Evolutionary conservation across 306 rosid species (phyloP), one percentile per base, ranked within the genome.

Genomic region (Amphicarpaea edgeworthii): DNA sequence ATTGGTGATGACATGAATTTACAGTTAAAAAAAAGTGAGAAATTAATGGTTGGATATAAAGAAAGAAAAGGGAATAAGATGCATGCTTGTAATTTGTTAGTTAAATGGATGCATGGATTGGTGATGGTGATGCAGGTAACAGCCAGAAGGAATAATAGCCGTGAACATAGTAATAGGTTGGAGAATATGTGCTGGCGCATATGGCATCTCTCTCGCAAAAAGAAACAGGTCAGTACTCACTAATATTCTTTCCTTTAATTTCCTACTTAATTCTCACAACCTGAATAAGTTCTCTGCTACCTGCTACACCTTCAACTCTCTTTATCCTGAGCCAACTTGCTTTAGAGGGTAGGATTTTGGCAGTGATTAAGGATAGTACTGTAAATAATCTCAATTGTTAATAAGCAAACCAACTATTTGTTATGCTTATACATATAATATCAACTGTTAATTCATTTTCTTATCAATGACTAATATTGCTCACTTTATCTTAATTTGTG

Each of bases 111-210:
- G 45, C 14, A 26, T n/a, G 74, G 74, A 68, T 34, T 4, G 3
- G 4, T 28, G 4, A 43, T 41, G 47, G 38, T 28, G 32, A 11
- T 42, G 55, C 42, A 68, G 94, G 90, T 87, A 21, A 86, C 78
- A 81, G 90, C 97, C 7, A 89, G 86, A 24, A 86, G 97, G 76
- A 91, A 83, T 75, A 91, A 83, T 75, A 74, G 63, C 50, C 88
- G 90, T 32, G 94, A 86, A 8, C 84, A 90, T 45, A 85, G 85
- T 80, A 85, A 83, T 34, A 85, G 95, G 82, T 82, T 91, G 70
- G 97, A 86, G 90, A 91, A 91, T 79, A 86, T 85, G 90, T 91
- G 97, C 85, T 91, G 97, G 95, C 91, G 93, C 53, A 88, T 91
- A 80, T 91, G 97, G 97, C 91, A 91, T 74, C 90, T 91, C 16